Evolutionary conservation across 2,329 filamentous ascomycete species (phyloP).

Genomic region (Beauveria sp.): DNA sequence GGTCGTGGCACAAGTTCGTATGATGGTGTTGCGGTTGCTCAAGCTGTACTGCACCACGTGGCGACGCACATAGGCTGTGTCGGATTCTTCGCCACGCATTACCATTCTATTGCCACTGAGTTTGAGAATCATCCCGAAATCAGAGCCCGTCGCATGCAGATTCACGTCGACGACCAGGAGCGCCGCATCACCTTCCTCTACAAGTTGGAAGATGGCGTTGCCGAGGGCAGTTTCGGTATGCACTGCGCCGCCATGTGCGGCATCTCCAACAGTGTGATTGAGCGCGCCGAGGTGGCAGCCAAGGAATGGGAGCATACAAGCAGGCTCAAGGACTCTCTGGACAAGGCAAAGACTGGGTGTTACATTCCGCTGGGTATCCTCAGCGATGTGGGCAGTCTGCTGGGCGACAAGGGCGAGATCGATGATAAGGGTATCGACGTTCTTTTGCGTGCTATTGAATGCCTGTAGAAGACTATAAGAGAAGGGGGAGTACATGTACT

Average conservation of each 20-base stretch:
- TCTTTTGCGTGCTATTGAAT: conserved; percentile 52
- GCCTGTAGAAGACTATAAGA: conserved; percentile 32
- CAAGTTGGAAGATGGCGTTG: conserved; percentile 85
- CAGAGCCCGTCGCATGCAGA: conserved; percentile 80
- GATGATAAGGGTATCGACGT: conserved; percentile 48
- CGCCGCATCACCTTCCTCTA: conserved; percentile 95
- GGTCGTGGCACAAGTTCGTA: conserved; percentile 93
- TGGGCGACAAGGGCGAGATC: conserved; percentile 51
- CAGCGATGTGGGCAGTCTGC: conserved; percentile 76
- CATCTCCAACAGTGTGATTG: conserved; percentile 74
- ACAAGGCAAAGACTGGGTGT: conserved; percentile 68
- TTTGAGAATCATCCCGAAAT: conserved; percentile 89
- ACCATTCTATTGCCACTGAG: conserved; percentile 87
- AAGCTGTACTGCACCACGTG: conserved; percentile 94
- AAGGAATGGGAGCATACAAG: conserved; percentile 94
- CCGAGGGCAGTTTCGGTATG: conserved; percentile 97
- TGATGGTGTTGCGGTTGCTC: conserved; percentile 92
- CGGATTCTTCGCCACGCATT: conserved; percentile 97
- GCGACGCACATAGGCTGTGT: conserved; percentile 88
- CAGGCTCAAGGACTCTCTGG: conserved; percentile 77
- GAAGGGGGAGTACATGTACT: neutral
- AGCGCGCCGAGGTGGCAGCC: conserved; percentile 80
- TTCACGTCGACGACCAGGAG: conserved; percentile 78
- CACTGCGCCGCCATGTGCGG: conserved; percentile 98
- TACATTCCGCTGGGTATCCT: conserved; percentile 79